These are phyloP conservation scores for Rhamnella rubrinervis DNA, from an alignment of 331 rosid species.

Conservation along the genomic window DNA sequence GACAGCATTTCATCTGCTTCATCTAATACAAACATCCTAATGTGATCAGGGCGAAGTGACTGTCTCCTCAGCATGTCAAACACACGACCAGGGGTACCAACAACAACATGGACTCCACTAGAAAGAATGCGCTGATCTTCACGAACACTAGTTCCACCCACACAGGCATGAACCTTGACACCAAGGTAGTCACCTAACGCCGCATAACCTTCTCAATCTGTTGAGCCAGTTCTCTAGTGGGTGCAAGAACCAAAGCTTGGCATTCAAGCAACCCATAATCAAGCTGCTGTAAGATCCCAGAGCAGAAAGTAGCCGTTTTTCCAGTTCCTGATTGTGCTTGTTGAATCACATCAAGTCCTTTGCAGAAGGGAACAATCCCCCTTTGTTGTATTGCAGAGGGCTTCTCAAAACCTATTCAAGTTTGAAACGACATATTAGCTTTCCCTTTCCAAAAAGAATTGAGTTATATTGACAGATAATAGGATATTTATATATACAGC, in stretches of 20 bases:
- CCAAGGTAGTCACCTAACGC: constrained; percentile 80
- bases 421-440: not conserved
- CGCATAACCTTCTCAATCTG: constrained; percentile 90
- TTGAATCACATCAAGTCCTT: constrained; percentile 78
- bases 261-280: constrained; percentile 65
- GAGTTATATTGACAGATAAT: not conserved
- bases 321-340: constrained; percentile 90
- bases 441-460: too few species aligned
- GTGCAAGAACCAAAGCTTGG: constrained; percentile 79
- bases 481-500: not conserved
- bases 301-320: constrained; percentile 77
- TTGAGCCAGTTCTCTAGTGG: constrained; percentile 82
- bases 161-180: constrained; percentile 80
- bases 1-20: constrained; percentile 93
- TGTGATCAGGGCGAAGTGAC: constrained; percentile 57
- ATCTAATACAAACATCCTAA: constrained; percentile 63
- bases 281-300: constrained; percentile 78
- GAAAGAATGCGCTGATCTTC: constrained; percentile 65
- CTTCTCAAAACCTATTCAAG: constrained; percentile 67
- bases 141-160: constrained; percentile 76
- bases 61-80: constrained; percentile 74
- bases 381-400: constrained; percentile 89
- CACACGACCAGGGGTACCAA: constrained; percentile 78
- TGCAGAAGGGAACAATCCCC: constrained; percentile 78
- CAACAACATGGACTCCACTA: constrained; percentile 69